phyloP scores from a whole-genome alignment of 352 stramenopile genomes.

The Phytophthora brassicae region DNA sequence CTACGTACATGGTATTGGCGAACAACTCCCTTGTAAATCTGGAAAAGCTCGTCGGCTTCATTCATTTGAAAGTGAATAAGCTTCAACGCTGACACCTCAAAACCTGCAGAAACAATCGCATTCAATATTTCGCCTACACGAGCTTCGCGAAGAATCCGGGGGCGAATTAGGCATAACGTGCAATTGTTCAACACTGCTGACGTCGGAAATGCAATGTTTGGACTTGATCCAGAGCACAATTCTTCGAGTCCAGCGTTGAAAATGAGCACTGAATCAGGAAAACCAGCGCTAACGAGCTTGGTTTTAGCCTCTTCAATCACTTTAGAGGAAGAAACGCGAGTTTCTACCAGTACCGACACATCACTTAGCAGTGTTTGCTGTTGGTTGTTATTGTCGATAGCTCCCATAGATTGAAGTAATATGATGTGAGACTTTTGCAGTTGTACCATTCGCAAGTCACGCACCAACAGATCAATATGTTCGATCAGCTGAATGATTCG shows the following conservation, averaged over 20 bases:
- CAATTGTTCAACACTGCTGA: constrained; percentile 73
- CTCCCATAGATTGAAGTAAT: constrained; percentile 16
- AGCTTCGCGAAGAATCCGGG: constrained; percentile 61
- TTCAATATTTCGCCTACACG: constrained; percentile 78
- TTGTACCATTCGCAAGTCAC: constrained; percentile 52
- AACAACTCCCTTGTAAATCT: constrained; percentile 82
- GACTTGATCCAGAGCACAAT: constrained; percentile 6
- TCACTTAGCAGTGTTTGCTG: constrained; percentile 37
- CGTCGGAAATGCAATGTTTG: constrained; percentile 23
- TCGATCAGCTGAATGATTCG: constrained; percentile 51
- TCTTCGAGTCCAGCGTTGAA: constrained; percentile 26
- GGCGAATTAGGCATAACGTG: constrained; percentile 59
- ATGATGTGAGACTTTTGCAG: constrained; percentile 42
- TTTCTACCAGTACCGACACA: constrained; percentile 55
- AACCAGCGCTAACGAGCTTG: constrained; percentile 2
- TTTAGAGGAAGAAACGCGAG: constrained; percentile 31
- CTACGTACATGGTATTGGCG: constrained; percentile 73
- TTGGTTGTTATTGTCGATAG: constrained; percentile 15
- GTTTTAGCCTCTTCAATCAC: constrained; percentile 7
- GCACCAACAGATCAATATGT: constrained; percentile 34
- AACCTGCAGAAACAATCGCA: constrained; percentile 75
- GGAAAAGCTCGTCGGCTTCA: constrained; percentile 89
- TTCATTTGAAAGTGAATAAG: constrained; percentile 79
- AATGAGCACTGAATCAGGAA: constrained; percentile 29
- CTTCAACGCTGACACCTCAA: constrained; percentile 90